phyloP scores from a whole-genome alignment of 2,329 filamentous ascomycete species.

The Diaporthe nobilis region DNA sequence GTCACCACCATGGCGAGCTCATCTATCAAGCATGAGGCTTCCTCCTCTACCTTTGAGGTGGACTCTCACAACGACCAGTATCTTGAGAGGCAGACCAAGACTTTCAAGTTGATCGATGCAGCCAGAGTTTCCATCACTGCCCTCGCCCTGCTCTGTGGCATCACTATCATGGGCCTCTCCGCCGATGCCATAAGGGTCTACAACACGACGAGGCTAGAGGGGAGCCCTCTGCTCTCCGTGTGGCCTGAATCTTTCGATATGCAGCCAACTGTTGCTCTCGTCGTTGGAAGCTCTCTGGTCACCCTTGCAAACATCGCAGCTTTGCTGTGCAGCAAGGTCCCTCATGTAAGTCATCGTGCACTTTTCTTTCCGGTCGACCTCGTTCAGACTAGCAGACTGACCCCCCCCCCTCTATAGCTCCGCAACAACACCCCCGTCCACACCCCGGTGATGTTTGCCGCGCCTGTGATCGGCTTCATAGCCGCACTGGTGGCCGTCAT shows the following conservation, averaged over 20 bases:
- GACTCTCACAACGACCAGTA: constrained; percentile 56
- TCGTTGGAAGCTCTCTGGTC: constrained; percentile 66
- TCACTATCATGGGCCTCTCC: constrained; percentile 68
- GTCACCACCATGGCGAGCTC: constrained; percentile 35
- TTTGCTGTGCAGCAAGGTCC: constrained; percentile 63
- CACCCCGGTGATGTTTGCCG: constrained; percentile 54
- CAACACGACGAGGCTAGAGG: constrained; percentile 64
- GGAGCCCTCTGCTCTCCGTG: constrained; percentile 64
- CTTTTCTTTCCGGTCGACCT: background rate
- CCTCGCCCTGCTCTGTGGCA: constrained; percentile 64
- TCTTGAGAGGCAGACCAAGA: constrained; percentile 52
- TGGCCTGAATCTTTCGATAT: constrained; percentile 73
- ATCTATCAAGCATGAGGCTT: constrained; percentile 44
- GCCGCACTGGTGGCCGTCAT: constrained; percentile 67
- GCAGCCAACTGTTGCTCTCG: constrained; percentile 68
- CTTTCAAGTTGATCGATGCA: constrained; percentile 58
- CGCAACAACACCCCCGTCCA: constrained; percentile 53
- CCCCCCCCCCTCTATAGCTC: constrained; percentile 51
- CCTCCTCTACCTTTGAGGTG: constrained; percentile 64
- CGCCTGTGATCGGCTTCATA: constrained; percentile 59
- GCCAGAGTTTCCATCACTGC: constrained; percentile 62
- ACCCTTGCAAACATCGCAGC: constrained; percentile 63
- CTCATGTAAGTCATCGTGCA: constrained; percentile 62
- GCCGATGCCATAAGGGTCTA: constrained; percentile 69
- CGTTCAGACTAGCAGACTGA: constrained; percentile 10